These are phyloP conservation scores for Amniculicola lignicola DNA, from an alignment of 495 filamentous ascomycete genomes.

Conservation along the genomic window DNA sequence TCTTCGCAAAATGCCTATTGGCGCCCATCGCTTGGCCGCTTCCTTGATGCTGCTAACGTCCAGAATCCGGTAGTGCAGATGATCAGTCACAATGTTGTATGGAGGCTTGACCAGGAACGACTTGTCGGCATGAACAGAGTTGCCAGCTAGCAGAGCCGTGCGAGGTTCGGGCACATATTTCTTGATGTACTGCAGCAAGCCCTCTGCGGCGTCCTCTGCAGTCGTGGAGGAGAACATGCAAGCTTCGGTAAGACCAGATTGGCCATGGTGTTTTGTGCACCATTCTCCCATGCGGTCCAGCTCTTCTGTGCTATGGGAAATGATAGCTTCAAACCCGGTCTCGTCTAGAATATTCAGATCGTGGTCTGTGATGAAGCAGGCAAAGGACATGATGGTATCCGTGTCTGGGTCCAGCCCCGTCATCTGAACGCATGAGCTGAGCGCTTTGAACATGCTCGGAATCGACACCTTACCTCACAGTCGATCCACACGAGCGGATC, in stretches of 20 bases:
- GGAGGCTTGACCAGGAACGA: conserved; percentile 73
- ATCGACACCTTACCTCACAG: conserved; percentile 62
- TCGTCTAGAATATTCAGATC: conserved; percentile 73
- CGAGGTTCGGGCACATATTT: conserved; percentile 61
- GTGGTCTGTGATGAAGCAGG: conserved; percentile 84
- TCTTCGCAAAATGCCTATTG: conserved; percentile 52
- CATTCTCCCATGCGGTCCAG: conserved; percentile 76
- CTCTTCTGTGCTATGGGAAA: conserved; percentile 67
- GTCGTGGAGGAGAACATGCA: conserved; percentile 72
- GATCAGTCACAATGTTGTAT: conserved; percentile 66
- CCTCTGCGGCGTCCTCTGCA: conserved; percentile 65
- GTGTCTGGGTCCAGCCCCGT: conserved; percentile 76
- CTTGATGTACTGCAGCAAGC: conserved; percentile 74
- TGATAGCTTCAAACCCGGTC: conserved; percentile 72
- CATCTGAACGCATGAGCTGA: conserved; percentile 63
- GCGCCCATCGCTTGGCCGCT: conserved; percentile 76
- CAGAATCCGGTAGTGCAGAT: conserved; percentile 84
- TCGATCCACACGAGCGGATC: conserved; percentile 83
- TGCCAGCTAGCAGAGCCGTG: conserved; percentile 76
- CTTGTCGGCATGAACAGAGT: conserved; percentile 86
- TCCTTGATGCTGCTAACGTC: conserved; percentile 93
- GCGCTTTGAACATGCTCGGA: conserved; percentile 13
- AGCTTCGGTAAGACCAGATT: conserved; percentile 74
- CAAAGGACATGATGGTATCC: conserved; percentile 88
- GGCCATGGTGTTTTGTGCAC: conserved; percentile 63